Evolutionary conservation across 345 rosid genomes (phyloP), one percentile per base, ranked within the genome.

Genomic region (Ailanthus altissimus): DNA sequence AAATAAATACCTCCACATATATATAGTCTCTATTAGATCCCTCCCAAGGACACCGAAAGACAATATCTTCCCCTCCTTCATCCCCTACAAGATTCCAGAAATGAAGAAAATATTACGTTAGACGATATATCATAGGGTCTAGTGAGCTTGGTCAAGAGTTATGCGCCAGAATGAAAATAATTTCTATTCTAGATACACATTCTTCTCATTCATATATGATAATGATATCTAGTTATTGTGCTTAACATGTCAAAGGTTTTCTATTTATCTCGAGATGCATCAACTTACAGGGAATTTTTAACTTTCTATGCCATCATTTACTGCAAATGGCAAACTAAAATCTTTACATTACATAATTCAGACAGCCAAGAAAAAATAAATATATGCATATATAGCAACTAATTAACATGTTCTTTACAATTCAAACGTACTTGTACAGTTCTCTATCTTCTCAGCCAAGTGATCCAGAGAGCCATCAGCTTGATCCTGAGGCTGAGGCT

Each of bases 11-110:
- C 72, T 46, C 54, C 36, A 26, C 42, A 26, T 26, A 68, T 7
- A 5, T 13, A 68, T 47, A 49, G 36, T 68, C 72, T 68, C 72
- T 23, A 23, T 49, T 57, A 47, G 40, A 47, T 13, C 58, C 73
- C 14, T 69, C 58, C 73, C 58, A 69, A 49, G 73, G 73, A 49
- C 28, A 26, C 18, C 7, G 25, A 8, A 23, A 16, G 1, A 28
- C 59, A 26, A 15, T 68, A 21, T 50, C 73, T 49, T 28, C 59
- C 6, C 43, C 25, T 49, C 43, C 25, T 28, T 69, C 59, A 23
- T 69, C 42, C 8, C 57, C 73, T 69, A 69, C 43, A 28, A 8
- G 13, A 16, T 51, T 67, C 36, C 49, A 46, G 36, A 45, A 26
- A 65, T 40, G 53, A 45, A 32, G 4, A 11, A 45, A 6, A 18